Conservation (phyloP, 2,329 filamentous ascomycete genomes). For the Dactylella cylindrospora region DNA sequence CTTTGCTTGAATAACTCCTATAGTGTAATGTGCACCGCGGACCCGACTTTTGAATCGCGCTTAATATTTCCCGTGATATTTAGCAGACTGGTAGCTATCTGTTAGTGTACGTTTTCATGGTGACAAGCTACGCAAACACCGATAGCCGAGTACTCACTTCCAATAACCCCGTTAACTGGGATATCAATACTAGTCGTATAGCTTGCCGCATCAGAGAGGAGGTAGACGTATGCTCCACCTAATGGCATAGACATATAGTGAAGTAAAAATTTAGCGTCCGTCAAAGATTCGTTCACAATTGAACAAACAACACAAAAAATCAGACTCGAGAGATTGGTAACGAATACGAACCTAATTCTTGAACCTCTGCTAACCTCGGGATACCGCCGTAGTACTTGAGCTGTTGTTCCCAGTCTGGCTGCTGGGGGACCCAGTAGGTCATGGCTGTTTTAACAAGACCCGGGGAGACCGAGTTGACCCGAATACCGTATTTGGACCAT, state of each 20-base stretch:
- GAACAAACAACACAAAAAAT: constrained; percentile 51
- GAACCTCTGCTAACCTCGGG: constrained; percentile 57
- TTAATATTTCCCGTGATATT: too few relatives aligned
- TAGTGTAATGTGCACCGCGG: too few relatives aligned
- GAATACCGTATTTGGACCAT: constrained; percentile 70
- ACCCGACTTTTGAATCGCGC: too few relatives aligned
- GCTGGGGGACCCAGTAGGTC: constrained; percentile 58
- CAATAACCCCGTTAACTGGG: constrained; percentile 53
- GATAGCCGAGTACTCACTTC: too few relatives aligned
- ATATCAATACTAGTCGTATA: constrained; percentile 60
- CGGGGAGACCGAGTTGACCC: constrained; percentile 69
- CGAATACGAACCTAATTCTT: constrained; percentile 57
- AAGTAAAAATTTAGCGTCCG: constrained; percentile 46
- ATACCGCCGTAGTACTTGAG: constrained; percentile 61
- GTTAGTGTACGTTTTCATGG: too few relatives aligned
- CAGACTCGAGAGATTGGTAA: constrained; percentile 57
- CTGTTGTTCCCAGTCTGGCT: constrained; percentile 58
- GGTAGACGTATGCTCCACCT: constrained; percentile 60
- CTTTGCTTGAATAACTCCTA: too few relatives aligned
- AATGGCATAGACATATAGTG: too few relatives aligned
- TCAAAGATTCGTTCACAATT: constrained; percentile 22
- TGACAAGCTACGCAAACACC: too few relatives aligned
- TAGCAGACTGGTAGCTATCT: too few relatives aligned
- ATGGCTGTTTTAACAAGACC: constrained; percentile 78
- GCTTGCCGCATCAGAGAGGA: constrained; percentile 58